Percentiles rank a stretch among this genome's conserved stretches.
Evolutionary conservation across 2,329 filamentous ascomycete genomes (phyloP).

Genomic region (Neoscytalidium dimidiatum): DNA sequence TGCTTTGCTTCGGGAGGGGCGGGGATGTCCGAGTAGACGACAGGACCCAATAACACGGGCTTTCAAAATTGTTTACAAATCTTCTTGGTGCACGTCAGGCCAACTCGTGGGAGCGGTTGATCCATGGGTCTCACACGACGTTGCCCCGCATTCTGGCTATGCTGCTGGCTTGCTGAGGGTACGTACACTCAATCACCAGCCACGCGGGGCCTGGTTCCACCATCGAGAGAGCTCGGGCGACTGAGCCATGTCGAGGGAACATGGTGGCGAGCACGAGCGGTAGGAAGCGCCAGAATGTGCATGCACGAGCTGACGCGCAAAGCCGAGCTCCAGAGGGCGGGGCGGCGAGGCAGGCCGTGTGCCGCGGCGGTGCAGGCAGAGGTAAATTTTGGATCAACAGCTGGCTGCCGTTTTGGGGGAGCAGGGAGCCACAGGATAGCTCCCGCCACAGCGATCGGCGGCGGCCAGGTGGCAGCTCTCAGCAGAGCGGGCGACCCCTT

Average conservation of each 20-base stretch:
- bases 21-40: slow-evolving; percentile 8
- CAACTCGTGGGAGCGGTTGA: background rate
- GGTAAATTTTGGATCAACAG: slow-evolving; percentile 1
- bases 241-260: background rate
- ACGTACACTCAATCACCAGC: background rate
- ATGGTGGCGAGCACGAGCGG: slow-evolving; percentile 1
- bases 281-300: background rate
- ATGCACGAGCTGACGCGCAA: background rate
- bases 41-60: background rate
- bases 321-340: background rate
- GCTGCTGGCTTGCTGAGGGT: background rate
- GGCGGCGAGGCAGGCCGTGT: background rate
- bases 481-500: background rate
- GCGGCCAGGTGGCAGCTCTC: slow-evolving; percentile 8
- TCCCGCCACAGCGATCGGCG: slow-evolving; percentile 17
- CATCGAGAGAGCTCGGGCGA: background rate
- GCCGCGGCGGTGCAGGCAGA: background rate
- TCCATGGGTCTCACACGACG: slow-evolving; percentile 9
- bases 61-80: slow-evolving; percentile 5
- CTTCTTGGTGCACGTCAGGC: slow-evolving; percentile 4
- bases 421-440: slow-evolving; percentile 12
- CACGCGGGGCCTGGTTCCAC: background rate
- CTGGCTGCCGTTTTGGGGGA: background rate
- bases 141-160: slow-evolving; percentile 1
- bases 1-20: background rate